Base-by-base conservation (phyloP, 1,139 yeast genomes). In the Yamadazyma trypodendri region DNA sequence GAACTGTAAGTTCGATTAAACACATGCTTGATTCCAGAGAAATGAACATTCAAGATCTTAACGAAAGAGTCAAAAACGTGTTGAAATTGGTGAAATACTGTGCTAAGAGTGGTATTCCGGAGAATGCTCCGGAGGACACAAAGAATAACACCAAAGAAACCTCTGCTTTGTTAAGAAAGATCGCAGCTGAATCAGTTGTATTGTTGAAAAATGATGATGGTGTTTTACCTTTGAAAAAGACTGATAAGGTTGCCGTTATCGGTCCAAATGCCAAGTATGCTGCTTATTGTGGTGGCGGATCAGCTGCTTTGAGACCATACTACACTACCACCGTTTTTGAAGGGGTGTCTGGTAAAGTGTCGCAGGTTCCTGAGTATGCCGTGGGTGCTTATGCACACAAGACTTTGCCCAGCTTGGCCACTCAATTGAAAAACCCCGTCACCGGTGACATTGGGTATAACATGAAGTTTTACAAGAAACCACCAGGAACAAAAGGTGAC, bases 151-250 rank as follows among this genome's bases (percentile, higher is more conserved):
- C 70, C 5, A 61, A 67, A 7, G 74, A 72, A 45, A 75, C 81
- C 0, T 32, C 65, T 9, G 46, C 43, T 22, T 49, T 71, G 8
- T 58, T 79, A 41, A 66, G 81, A 51, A 58, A 67, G 45, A 47
- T 76, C 5, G 81, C 76, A 13, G 67, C 61, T 24, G 82, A 77
- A 40, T 60, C 79, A 5, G 61, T 73, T 35, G 83, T 79, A 2
- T 55, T 80, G 46, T 63, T 79, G 51, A 79, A 61, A 43, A 79
- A 79, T 54, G 78, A 77, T 24, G 56, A 58, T 35, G 42, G 52
- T 28, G 35, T 79, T 45, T 53, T 74, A 48, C 77, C 79, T 21
- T 58, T 74, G 46, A 44, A 45, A 11, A 42, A 39, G 29, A 33
- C 34, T n/a, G 54, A 55, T 29, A 50, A 47, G 34, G 49, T 63